A percentile compares a stretch with the other conserved stretches of the same genome.
Evolutionary conservation across 2,329 filamentous ascomycete species (phyloP).

Genomic region (Pseudogymnoascus sp.): DNA sequence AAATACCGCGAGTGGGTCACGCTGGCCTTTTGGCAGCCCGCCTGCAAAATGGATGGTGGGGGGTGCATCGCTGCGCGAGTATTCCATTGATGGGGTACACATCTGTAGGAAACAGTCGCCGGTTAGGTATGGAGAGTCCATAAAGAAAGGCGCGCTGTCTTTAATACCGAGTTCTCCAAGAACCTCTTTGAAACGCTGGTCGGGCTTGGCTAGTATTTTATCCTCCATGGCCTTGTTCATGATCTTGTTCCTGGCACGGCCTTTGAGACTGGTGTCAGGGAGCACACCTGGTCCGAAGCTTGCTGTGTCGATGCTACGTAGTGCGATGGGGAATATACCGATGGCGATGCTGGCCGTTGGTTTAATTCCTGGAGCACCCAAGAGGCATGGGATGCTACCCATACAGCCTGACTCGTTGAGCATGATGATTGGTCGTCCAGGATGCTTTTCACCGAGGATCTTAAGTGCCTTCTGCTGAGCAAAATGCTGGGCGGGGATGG

Average conservation of each 20-base stretch:
- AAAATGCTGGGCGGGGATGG: slow-evolving; percentile 31
- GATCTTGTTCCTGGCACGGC: slow-evolving; percentile 31
- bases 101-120: slow-evolving; percentile 31
- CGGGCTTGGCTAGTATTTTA: slow-evolving; percentile 12
- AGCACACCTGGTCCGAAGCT: slow-evolving; percentile 37
- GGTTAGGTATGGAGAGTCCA: slow-evolving; percentile 24
- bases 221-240: slow-evolving; percentile 25
- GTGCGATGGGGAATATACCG: slow-evolving; percentile 34
- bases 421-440: slow-evolving; percentile 36
- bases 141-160: slow-evolving; percentile 19
- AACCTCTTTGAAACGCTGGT: slow-evolving; percentile 17
- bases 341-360: slow-evolving; percentile 36
- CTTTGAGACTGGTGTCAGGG: slow-evolving; percentile 34
- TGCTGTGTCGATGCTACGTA: slow-evolving; percentile 35
- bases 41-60: slow-evolving; percentile 40
- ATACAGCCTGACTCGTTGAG: slow-evolving; percentile 38
- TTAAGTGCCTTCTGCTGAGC: slow-evolving; percentile 34
- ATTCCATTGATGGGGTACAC: slow-evolving; percentile 34
- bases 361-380: slow-evolving; percentile 36
- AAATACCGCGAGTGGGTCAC: slow-evolving; percentile 27
- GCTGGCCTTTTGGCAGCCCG: slow-evolving; percentile 32
- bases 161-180: slow-evolving; percentile 30
- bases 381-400: slow-evolving; percentile 34
- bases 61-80: slow-evolving; percentile 33
- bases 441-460: slow-evolving; percentile 30